Percentiles rank a stretch among this genome's conserved stretches.
Evolutionary conservation across 192 early-diverging fungal species (phyloP).

Genomic region (Entomortierella beljakovae): DNA sequence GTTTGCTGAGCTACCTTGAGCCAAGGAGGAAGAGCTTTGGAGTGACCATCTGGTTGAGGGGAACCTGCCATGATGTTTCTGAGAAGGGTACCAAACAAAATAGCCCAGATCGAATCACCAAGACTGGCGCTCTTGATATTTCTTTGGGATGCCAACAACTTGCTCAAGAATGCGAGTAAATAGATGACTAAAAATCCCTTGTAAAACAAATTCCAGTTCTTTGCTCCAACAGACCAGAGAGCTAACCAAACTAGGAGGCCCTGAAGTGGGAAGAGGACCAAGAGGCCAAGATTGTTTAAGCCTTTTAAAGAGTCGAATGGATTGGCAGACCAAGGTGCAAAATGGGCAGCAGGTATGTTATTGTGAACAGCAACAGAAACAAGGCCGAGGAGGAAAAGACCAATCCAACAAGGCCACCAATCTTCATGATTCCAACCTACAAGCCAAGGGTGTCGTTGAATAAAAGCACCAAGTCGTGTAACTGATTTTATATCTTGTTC

Average conservation of each 20-base stretch:
- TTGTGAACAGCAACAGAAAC: conserved; percentile 55
- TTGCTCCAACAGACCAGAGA: conserved; percentile 37
- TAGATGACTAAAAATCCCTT: conserved; percentile 60
- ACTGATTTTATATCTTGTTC: neutral
- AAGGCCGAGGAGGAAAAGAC: conserved; percentile 60
- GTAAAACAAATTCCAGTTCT: conserved; percentile 51
- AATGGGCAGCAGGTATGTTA: conserved; percentile 56
- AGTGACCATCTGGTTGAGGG: conserved; percentile 38
- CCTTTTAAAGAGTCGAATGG: conserved; percentile 59
- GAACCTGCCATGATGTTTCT: conserved; percentile 53
- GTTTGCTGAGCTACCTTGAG: conserved; percentile 67
- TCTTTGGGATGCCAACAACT: conserved; percentile 59
- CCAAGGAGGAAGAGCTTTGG: conserved; percentile 56
- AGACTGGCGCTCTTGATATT: conserved; percentile 57
- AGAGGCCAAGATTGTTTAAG: conserved; percentile 46
- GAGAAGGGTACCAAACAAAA: conserved; percentile 59
- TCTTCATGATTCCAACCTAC: conserved; percentile 68
- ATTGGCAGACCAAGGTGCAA: conserved; percentile 55
- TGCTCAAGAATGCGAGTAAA: conserved; percentile 58
- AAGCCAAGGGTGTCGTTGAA: conserved; percentile 43
- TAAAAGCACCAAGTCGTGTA: conserved; percentile 6
- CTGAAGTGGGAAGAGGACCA: conserved; percentile 60
- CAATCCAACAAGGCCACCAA: conserved; percentile 70
- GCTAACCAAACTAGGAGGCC: conserved; percentile 59
- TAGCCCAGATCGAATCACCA: conserved; percentile 69